A percentile compares a stretch with the other conserved stretches of the same genome.
phyloP scores from a whole-genome alignment of 2,329 filamentous ascomycete species.

The Seiridium unicorne region DNA sequence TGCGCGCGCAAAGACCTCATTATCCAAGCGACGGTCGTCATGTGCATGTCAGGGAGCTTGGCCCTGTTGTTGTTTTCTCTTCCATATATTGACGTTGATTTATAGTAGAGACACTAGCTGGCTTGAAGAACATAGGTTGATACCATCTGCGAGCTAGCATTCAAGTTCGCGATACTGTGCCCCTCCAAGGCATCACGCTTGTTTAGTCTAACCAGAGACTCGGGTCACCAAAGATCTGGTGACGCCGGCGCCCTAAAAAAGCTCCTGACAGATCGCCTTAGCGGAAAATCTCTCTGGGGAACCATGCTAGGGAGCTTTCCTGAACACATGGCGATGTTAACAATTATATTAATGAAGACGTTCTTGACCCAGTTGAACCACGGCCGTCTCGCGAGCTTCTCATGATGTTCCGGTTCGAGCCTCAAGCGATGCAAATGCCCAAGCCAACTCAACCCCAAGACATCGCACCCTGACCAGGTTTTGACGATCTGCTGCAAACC shows the following conservation, averaged over 20 bases:
- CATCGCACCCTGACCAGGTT: not conserved
- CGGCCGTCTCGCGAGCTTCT: too few species aligned
- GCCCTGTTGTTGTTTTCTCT: not conserved
- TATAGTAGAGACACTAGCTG: constrained; percentile 3
- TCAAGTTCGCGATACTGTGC: constrained; percentile 18
- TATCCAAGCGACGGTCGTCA: not conserved
- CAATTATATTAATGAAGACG: too few species aligned
- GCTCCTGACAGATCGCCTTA: constrained; percentile 32
- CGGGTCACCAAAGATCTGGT: constrained; percentile 26
- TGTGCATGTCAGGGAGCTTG: too few species aligned
- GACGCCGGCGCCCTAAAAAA: constrained; percentile 28
- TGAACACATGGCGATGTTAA: too few species aligned
- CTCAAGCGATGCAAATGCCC: not conserved
- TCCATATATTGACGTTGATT: not conserved
- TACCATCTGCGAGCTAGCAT: not conserved
- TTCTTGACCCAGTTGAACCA: too few species aligned
- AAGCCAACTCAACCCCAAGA: not conserved
- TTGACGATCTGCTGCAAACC: constrained; percentile 1
- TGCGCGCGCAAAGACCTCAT: not conserved
- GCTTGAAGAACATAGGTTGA: not conserved
- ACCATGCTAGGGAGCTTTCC: constrained; percentile 16
- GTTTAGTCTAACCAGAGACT: constrained; percentile 31
- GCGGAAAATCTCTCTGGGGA: constrained; percentile 34
- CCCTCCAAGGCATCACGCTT: constrained; percentile 29
- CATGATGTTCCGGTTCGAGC: too few species aligned